Evolutionary conservation across 164 flowering plant species (phyloP).

Genomic region (Umbilicus rupestris): DNA sequence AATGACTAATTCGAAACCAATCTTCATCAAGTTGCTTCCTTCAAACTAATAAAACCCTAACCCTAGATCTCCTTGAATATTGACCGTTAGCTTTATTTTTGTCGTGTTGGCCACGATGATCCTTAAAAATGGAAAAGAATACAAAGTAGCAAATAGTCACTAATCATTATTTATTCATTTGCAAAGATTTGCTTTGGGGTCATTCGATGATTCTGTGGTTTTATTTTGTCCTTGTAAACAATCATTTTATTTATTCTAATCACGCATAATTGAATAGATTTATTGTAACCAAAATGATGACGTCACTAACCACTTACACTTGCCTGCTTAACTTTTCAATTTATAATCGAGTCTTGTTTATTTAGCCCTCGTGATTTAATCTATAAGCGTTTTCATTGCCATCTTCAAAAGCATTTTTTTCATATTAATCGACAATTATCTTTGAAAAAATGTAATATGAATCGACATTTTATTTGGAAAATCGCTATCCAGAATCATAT

Average conservation of each 20-base stretch:
- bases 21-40: not conserved
- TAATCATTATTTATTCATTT: not conserved
- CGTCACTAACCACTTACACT: not conserved
- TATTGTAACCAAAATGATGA: not conserved
- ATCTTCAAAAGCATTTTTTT: too few relatives aligned
- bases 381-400: too few relatives aligned
- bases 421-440: too few relatives aligned
- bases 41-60: not conserved
- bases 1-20: not conserved
- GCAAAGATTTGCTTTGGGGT: not conserved
- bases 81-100: not conserved
- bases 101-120: not conserved
- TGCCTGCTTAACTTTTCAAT: not conserved
- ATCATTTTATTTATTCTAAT: not conserved
- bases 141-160: not conserved
- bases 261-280: not conserved
- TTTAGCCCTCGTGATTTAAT: not conserved
- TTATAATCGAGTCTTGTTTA: not conserved
- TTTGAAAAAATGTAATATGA: too few relatives aligned
- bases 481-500: too few relatives aligned
- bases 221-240: not conserved
- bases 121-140: not conserved
- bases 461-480: too few relatives aligned
- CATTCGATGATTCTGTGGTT: constrained; percentile 1
- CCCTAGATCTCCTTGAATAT: not conserved